Evolutionary conservation across 2,329 filamentous ascomycete genomes (phyloP).

Genomic region (Diplodia scrobiculata): DNA sequence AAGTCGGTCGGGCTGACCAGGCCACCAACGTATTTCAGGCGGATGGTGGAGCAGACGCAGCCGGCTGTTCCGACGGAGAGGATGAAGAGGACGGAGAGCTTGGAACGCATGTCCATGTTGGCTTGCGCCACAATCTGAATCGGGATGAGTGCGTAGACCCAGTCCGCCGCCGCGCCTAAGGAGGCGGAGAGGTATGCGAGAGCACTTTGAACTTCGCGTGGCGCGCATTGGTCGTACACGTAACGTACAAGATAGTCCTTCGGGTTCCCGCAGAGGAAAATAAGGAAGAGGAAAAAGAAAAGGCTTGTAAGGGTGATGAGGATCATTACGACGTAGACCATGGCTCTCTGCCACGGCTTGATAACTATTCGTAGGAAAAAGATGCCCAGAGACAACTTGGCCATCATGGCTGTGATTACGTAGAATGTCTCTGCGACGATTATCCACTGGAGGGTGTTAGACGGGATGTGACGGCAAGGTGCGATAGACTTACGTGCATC

Average conservation of each 20-base stretch:
- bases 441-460: conserved; percentile 36
- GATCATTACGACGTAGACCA: conserved; percentile 35
- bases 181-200: conserved; percentile 51
- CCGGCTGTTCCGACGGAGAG: conserved; percentile 55
- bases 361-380: conserved; percentile 52
- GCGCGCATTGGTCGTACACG: conserved; percentile 46
- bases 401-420: conserved; percentile 44
- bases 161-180: conserved; percentile 40
- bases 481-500: conserved; percentile 15
- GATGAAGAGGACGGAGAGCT: conserved; percentile 57
- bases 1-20: conserved; percentile 50
- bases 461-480: too few species aligned
- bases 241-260: conserved; percentile 40
- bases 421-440: conserved; percentile 46
- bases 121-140: conserved; percentile 58
- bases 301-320: conserved; percentile 41
- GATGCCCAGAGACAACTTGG: conserved; percentile 51
- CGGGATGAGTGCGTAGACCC: conserved; percentile 39
- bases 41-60: conserved; percentile 57
- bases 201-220: conserved; percentile 53
- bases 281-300: conserved; percentile 54
- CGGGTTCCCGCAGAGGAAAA: conserved; percentile 54
- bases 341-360: conserved; percentile 43
- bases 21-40: conserved; percentile 52
- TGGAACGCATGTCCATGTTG: conserved; percentile 58